Base-by-base conservation (phyloP, 441 rosid genomes). In the Erysimum cheiri region DNA sequence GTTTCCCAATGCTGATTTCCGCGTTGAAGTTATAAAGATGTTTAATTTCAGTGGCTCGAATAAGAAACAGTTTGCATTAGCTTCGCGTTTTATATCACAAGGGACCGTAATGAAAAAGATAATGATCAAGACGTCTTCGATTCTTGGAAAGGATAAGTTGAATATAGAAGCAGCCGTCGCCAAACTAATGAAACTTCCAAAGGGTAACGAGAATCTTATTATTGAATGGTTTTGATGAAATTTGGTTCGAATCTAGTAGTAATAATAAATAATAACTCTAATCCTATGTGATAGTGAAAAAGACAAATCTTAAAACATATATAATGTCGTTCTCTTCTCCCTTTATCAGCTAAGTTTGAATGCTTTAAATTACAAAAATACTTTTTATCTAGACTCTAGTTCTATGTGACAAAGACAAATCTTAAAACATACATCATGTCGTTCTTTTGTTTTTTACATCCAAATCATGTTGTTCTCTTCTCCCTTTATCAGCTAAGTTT, bases 71-170 rank as follows among this genome's bases (percentile, higher is more conserved):
- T 43, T 41, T 33, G 29, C 6, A 5, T 53, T 71, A 2, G 69
- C 47, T 32, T 54, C 69, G 4, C 33, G 13, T 17, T 40, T 70
- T 9, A 5, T 64, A 26, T 48, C 69, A 10, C 58, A 48, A 64
- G n/a, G 58, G 19, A 50, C 1, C 5, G 59, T 37, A 12, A 22
- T 8, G 0, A 3, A 36, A 1, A 24, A 13, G 8, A 8, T 71
- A 10, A 53, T 22, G 47, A 41, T 71, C 5, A 3, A 22, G 6
- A 40, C 69, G 4, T 61, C 22, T 1, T n/a, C 31, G 0, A 7
- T 3, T 32, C 4, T 12, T 32, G 8, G 1, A 41, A 6, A 7
- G 3, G 14, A 50, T 1, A 32, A 33, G 31, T 5, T 6, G 36
- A 26, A 22, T 24, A 71, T 33, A 33, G 29, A 61, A 22, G 15